Percentiles rank a stretch among this genome's conserved stretches.
These are phyloP conservation scores for Beta corolliflora DNA, from an alignment of 179 eudicot species.

Conservation along the genomic window DNA sequence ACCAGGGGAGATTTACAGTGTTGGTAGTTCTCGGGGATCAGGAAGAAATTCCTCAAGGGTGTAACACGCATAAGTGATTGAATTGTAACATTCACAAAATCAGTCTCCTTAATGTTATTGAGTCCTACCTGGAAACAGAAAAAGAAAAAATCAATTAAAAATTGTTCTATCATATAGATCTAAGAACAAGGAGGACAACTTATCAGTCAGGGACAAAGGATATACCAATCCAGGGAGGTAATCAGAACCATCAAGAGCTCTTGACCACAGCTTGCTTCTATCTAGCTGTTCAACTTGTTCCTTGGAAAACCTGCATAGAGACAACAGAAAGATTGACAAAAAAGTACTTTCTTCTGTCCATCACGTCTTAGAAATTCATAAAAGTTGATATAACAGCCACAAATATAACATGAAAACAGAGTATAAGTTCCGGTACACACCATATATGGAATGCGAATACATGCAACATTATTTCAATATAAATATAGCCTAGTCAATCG, in stretches of 20 bases:
- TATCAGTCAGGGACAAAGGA: background rate
- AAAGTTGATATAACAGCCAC: too few relatives aligned
- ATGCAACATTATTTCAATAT: background rate
- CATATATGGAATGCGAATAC: background rate
- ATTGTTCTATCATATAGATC: background rate
- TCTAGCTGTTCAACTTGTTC: conserved; percentile 79
- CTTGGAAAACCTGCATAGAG: conserved; percentile 50
- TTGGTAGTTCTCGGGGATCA: conserved; percentile 87
- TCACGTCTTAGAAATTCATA: background rate
- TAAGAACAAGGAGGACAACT: background rate
- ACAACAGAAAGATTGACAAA: conserved; percentile 10
- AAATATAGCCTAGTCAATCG: background rate
- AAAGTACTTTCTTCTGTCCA: background rate
- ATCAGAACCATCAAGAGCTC: conserved; percentile 99
- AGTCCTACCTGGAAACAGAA: conserved; percentile 71
- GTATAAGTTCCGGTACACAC: background rate
- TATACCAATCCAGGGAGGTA: conserved; percentile 96
- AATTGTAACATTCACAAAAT: conserved; percentile 93
- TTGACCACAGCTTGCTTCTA: conserved; percentile 77
- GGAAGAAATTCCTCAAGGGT: conserved; percentile 91
- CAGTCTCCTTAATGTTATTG: conserved; percentile 90
- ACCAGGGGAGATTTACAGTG: conserved; percentile 80
- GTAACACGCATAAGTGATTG: conserved; percentile 96
- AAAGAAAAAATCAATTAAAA: background rate
- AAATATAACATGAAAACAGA: background rate